Base-by-base conservation (phyloP, 2,329 filamentous ascomycete genomes). In the Plectosphaerella cucumerina region DNA sequence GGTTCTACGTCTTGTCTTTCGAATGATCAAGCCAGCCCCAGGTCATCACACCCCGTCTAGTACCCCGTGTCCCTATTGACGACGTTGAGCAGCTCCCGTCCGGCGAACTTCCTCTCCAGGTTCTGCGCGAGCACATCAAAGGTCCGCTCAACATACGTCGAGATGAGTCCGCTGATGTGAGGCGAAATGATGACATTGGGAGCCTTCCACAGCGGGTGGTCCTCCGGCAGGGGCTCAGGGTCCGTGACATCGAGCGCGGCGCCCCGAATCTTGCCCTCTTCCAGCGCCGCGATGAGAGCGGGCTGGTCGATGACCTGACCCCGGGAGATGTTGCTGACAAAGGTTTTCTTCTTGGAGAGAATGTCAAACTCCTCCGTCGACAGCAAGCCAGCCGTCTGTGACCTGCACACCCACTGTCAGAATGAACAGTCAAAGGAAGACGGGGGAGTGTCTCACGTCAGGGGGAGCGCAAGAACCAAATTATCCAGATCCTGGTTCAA, bases 161-260 rank as follows among this genome's bases (percentile, higher is more conserved):
- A 58, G 12, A 66, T 65, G 52, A 62, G 58, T 61, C 67, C 70
- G 22, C 62, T 65, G 17, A 71, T 53, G 49, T 74, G 71, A 4
- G 71, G 70, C 10, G 69, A 67, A 45, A 90, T 77, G 53, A 84
- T 76, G 15, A 84, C 72, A 64, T 89, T 88, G 3, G 79, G 76
- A 42, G 81, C 71, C 44, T 74, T 77, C 83, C 86, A 89, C 22
- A 90, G 66, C 53, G 80, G 76, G 61, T 85, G 78, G 21, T 83
- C 79, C 12, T 69, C 60, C 0, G 86, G 85, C 53, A 90, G 62
- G 0, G 87, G 87, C 63, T 90, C 87, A 0, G 86, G 86, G 55
- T 90, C 85, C 2, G 86, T 83, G 1, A 90, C 87, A 63, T 89
- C 86, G 23, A 90, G 64, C 3, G 85, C 85, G 0, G 86, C 86